A percentile compares a stretch with the other conserved stretches of the same genome.
Evolutionary conservation across 495 filamentous ascomycete genomes (phyloP).

Genomic region (Pseudomonodictys pantanalensis): DNA sequence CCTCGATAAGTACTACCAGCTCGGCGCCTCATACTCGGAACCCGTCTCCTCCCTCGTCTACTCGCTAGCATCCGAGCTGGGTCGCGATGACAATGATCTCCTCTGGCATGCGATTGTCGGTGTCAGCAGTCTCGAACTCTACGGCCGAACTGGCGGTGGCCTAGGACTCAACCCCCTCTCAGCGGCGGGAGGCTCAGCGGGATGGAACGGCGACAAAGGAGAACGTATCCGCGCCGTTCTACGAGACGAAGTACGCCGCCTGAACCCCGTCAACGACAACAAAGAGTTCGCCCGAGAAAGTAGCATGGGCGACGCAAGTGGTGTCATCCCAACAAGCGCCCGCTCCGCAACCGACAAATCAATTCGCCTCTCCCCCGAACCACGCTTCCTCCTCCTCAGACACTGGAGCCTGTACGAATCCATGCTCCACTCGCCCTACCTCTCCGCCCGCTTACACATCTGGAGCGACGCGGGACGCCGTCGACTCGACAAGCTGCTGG

Average conservation of each 20-base stretch:
- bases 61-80: conserved; percentile 89
- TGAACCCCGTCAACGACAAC: conserved; percentile 75
- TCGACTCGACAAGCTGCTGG: conserved; percentile 89
- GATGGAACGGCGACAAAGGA: conserved; percentile 80
- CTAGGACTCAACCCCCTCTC: conserved; percentile 61
- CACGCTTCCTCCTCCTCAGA: conserved; percentile 85
- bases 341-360: conserved; percentile 84
- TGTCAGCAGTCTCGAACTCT: conserved; percentile 85
- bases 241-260: conserved; percentile 88
- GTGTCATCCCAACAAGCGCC: conserved; percentile 83
- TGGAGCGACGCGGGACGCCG: conserved; percentile 90
- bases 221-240: conserved; percentile 80
- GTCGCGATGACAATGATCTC: conserved; percentile 92
- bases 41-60: conserved; percentile 92
- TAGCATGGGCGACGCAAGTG: conserved; percentile 55
- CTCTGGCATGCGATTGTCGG: conserved; percentile 94
- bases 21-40: conserved; percentile 88
- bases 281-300: conserved; percentile 53
- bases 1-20: conserved; percentile 73
- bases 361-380: conserved; percentile 91
- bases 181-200: conserved; percentile 56
- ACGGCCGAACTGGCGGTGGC: conserved; percentile 78
- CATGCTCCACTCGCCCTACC: conserved; percentile 95
- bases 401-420: conserved; percentile 98
- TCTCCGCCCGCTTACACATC: conserved; percentile 87